Evolutionary conservation across 2,329 filamentous ascomycete genomes (phyloP), one percentile per base, ranked within the genome.

Genomic region (Diaporthe sp.): DNA sequence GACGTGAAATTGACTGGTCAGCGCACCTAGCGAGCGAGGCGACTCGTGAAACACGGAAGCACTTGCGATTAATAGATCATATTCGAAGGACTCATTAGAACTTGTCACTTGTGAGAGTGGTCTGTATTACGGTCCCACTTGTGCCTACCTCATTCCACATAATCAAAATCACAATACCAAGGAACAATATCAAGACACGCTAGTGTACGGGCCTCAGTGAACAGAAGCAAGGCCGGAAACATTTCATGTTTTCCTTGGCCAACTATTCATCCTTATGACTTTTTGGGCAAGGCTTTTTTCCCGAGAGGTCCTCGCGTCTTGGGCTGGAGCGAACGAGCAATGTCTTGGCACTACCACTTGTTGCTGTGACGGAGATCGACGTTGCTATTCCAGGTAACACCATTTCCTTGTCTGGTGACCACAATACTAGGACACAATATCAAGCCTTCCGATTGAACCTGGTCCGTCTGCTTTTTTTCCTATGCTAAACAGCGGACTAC

Each of bases 351-450:
- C 8, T 9, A 22, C n/a, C 49, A 31, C 25, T 10, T 22, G 31
- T 28, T 55, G 49, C 49, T 5, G 49, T 28, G 13, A 15, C 34
- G 37, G 22, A 19, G 2, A 17, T 42, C 15, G 4, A 22, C 10
- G 46, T 55, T 55, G 34, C 22, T 39, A 19, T 25, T 49, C 31
- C 65, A 61, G 39, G 65, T 2, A 39, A 44, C 5, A 4, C 31
- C 31, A 31, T 31, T 10, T 37, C 44, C 37, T 39, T 42, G 49
- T 31, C 65, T 79, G 61, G 80, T 42, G 12, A 68, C 28, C 46
- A 72, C 70, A 72, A 78, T 73, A 51, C 44, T 71, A 57, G 49
- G 70, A 22, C 13, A 76, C 65, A 69, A 76, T 74, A 74, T 42
- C 2, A 74, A 69, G 6, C 31, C 19, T 49, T 7, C 31, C 44